These are phyloP conservation scores for Pleurotus djamor DNA, from an alignment of 768 basidiomycete genomes.

Conservation along the genomic window DNA sequence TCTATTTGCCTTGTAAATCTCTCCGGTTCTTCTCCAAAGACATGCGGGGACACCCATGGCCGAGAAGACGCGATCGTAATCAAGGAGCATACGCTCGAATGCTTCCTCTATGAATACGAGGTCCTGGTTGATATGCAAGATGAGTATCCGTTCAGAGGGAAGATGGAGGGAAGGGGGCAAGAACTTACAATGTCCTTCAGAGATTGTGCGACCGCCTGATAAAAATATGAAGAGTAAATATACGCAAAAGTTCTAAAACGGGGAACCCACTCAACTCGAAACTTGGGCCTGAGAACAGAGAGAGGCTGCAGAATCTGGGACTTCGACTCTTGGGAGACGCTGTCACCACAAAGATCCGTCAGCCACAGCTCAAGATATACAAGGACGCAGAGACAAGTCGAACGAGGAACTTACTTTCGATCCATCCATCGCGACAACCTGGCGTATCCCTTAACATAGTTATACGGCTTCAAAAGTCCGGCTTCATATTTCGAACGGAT, in stretches of 20 bases:
- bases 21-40: conserved; percentile 94
- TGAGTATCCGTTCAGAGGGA: not conserved
- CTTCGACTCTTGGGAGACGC: conserved; percentile 87
- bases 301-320: conserved; percentile 90
- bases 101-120: conserved; percentile 98
- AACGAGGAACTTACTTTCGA: conserved; percentile 57
- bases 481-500: conserved; percentile 98
- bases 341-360: too few relatives aligned
- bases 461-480: conserved; percentile 90
- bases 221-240: conserved; percentile 3
- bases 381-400: not conserved
- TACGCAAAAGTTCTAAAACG: not conserved
- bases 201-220: conserved; percentile 77
- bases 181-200: conserved; percentile 71
- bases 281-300: conserved; percentile 82
- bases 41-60: conserved; percentile 98
- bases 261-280: conserved; percentile 50
- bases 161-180: not conserved
- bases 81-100: conserved; percentile 91
- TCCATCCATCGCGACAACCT: conserved; percentile 95
- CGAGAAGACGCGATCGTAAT: conserved; percentile 92
- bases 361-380: conserved; percentile 20
- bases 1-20: conserved; percentile 98
- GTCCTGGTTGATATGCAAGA: conserved; percentile 47
- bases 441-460: conserved; percentile 95